Percentiles rank a stretch among this genome's conserved stretches.
phyloP scores from a whole-genome alignment of 306 rosid species.

The Dryas drummondii region DNA sequence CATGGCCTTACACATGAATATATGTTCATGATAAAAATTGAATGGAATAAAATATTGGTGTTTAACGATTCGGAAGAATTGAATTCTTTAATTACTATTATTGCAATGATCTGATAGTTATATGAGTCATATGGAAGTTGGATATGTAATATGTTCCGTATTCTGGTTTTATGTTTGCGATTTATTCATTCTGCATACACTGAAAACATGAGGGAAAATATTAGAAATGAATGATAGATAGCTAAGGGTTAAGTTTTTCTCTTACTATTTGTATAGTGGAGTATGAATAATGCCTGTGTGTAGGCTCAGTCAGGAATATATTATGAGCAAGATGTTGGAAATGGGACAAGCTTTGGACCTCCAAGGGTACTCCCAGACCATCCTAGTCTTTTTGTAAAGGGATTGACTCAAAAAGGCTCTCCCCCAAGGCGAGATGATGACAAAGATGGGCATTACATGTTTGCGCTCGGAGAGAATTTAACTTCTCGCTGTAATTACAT shows the following conservation, averaged over 20 bases:
- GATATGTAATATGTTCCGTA: background rate
- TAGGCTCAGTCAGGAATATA: constrained; percentile 52
- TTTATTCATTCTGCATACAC: constrained; percentile 8
- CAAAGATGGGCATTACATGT: constrained; percentile 91
- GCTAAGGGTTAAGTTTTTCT: constrained; percentile 15
- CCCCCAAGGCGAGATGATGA: constrained; percentile 86
- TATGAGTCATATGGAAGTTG: constrained; percentile 7
- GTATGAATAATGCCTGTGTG: constrained; percentile 53
- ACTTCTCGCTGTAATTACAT: constrained; percentile 88
- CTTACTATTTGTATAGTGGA: constrained; percentile 36
- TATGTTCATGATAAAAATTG: background rate
- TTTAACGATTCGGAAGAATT: background rate
- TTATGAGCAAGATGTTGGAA: constrained; percentile 50
- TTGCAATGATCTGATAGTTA: constrained; percentile 9
- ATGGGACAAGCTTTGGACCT: constrained; percentile 49
- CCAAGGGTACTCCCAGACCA: constrained; percentile 44
- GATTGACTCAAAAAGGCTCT: constrained; percentile 71
- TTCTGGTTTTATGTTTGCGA: constrained; percentile 10
- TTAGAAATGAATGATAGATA: constrained; percentile 20
- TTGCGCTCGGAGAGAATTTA: constrained; percentile 84
- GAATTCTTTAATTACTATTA: background rate
- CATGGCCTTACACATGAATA: background rate
- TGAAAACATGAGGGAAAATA: background rate
- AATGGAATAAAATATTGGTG: background rate
- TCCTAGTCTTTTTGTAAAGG: constrained; percentile 52